phyloP scores from a whole-genome alignment of 1,284 basidiomycete species.

The Pascua guehoae region DNA sequence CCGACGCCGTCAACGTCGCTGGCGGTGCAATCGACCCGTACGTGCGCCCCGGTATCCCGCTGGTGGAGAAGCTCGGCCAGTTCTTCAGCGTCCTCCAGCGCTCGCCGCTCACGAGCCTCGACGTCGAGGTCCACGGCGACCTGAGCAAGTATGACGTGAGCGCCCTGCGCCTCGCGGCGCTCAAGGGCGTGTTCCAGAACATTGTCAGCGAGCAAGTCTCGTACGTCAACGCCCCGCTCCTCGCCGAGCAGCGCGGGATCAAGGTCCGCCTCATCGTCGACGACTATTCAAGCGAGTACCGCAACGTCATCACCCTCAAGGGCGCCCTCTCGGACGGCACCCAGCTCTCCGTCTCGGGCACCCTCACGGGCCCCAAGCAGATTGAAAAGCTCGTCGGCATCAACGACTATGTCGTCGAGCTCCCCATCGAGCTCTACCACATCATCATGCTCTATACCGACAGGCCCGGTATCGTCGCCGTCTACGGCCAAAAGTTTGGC shows the following conservation, averaged over 20 bases:
- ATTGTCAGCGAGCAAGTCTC: slow-evolving; percentile 11
- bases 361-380: slow-evolving; percentile 9
- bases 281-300: slow-evolving; percentile 3
- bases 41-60: slow-evolving; percentile 9
- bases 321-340: slow-evolving; percentile 7
- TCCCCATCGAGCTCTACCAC: slow-evolving; percentile 9
- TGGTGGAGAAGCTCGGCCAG: slow-evolving; percentile 11
- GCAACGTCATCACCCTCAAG: slow-evolving; percentile 11
- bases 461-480: slow-evolving; percentile 11
- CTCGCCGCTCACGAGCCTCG: slow-evolving; percentile 2
- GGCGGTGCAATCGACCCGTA: slow-evolving; percentile 8
- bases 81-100: slow-evolving; percentile 5
- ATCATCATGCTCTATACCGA: slow-evolving; percentile 8
- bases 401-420: slow-evolving; percentile 5
- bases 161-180: slow-evolving; percentile 5
- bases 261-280: slow-evolving; percentile 4
- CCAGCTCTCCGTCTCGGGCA: slow-evolving; percentile 4
- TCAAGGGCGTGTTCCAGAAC: slow-evolving; percentile 9
- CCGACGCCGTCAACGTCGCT: slow-evolving; percentile 10
- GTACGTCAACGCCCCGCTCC: slow-evolving; percentile 11
- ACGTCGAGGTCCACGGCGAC: slow-evolving; percentile 11
- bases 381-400: slow-evolving; percentile 12
- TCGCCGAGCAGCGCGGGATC: slow-evolving; percentile 5
- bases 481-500: slow-evolving; percentile 7
- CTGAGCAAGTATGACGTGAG: neutral